Evolutionary conservation across 352 stramenopile genomes (phyloP).

Genomic region (Pythium apleroticum): DNA sequence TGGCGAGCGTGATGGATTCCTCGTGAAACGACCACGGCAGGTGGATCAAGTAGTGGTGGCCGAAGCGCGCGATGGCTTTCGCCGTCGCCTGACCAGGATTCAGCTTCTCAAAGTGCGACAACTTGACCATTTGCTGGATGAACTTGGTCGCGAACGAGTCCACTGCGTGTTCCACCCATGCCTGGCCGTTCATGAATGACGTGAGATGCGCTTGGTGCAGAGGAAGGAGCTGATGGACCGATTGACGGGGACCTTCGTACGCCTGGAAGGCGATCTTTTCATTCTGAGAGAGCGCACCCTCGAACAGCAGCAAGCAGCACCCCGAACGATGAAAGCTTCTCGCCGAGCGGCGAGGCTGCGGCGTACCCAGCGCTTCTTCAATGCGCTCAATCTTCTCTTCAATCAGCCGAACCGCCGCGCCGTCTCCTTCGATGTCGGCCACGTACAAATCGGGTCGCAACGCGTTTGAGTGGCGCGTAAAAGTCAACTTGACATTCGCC

Average conservation of each 20-base stretch:
- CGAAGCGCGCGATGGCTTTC: slow-evolving; percentile 75
- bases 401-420: slow-evolving; percentile 55
- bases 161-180: slow-evolving; percentile 69
- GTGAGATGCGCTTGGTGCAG: slow-evolving; percentile 75
- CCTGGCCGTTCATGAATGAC: slow-evolving; percentile 65
- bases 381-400: slow-evolving; percentile 63
- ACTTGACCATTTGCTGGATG: slow-evolving; percentile 78
- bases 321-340: slow-evolving; percentile 60
- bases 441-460: slow-evolving; percentile 72
- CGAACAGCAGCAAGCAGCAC: slow-evolving; percentile 67
- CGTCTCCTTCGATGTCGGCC: slow-evolving; percentile 63
- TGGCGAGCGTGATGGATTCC: slow-evolving; percentile 65
- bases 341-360: slow-evolving; percentile 41
- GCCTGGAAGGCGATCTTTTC: slow-evolving; percentile 71
- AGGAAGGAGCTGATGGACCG: slow-evolving; percentile 46
- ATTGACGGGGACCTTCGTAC: slow-evolving; percentile 59
- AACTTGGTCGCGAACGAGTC: slow-evolving; percentile 67
- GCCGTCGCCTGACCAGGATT: slow-evolving; percentile 43
- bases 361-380: slow-evolving; percentile 65
- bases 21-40: slow-evolving; percentile 76
- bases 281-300: slow-evolving; percentile 58
- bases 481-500: slow-evolving; percentile 10
- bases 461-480: slow-evolving; percentile 56
- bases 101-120: slow-evolving; percentile 64
- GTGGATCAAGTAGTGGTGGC: slow-evolving; percentile 81